These are phyloP conservation scores for Plasmodium cynomolgi DNA, from an alignment of 169 alveolate species.

Conservation along the genomic window DNA sequence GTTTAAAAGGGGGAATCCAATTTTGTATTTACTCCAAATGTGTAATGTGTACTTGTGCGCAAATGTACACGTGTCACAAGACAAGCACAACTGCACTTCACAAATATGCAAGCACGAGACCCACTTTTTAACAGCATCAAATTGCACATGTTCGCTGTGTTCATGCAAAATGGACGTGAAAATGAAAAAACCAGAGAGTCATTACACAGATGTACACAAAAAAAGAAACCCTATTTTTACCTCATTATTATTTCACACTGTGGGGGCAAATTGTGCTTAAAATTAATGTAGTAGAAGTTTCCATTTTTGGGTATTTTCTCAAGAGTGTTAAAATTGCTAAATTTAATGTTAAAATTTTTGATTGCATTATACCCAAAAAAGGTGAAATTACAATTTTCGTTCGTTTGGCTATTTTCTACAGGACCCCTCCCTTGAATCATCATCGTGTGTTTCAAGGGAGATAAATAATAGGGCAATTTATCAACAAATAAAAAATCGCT, in stretches of 20 bases:
- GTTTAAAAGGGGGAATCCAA: background rate
- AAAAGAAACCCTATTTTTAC: constrained; percentile 7
- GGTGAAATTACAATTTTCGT: constrained; percentile 40
- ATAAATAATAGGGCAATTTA: constrained; percentile 65
- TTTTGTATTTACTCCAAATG: background rate
- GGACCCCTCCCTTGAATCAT: constrained; percentile 64
- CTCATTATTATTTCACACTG: constrained; percentile 62
- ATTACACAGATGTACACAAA: background rate
- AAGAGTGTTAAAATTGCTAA: constrained; percentile 48
- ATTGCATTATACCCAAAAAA: constrained; percentile 62
- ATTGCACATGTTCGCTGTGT: constrained; percentile 1
- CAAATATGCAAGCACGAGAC: background rate
- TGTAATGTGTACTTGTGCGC: background rate
- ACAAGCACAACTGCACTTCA: background rate
- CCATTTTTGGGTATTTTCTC: constrained; percentile 43
- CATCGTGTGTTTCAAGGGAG: constrained; percentile 61
- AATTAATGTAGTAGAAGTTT: constrained; percentile 58
- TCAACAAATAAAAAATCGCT: constrained; percentile 68
- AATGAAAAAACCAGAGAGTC: background rate
- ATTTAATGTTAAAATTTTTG: constrained; percentile 44
- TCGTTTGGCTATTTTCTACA: constrained; percentile 1
- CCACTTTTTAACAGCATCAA: background rate
- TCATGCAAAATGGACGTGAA: background rate
- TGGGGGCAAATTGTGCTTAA: constrained; percentile 66
- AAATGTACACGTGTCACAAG: background rate